Base-by-base conservation (phyloP, 2,329 filamentous ascomycete species). In the Ophiostoma ips region DNA sequence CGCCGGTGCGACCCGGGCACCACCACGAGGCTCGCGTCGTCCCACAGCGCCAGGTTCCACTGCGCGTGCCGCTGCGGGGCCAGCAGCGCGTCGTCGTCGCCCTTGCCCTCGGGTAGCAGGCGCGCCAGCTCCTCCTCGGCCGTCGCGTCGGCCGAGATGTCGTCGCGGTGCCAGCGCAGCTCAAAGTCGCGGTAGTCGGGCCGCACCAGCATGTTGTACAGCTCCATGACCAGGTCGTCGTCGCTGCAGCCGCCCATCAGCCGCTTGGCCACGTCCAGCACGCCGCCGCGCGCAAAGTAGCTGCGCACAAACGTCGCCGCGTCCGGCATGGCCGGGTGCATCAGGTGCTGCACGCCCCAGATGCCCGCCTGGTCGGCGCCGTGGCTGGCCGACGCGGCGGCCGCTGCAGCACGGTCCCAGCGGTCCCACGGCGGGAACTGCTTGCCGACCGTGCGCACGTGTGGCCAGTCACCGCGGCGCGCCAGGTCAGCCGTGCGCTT, bases 261-360 rank as follows among this genome's bases (percentile, higher is more conserved):
- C 60, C 79, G 75, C 55, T 75, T 76, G 1, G 83, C 81, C 1
- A 84, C 72, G 30, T 65, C 62, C 0, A 90, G 64, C 8, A 90
- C 68, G 24, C 72, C 69, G 21, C 71, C 69, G 19, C 75, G 68
- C 33, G 79, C 77, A 62, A 94, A 94, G 67, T 95, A 94, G 51
- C 76, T 71, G 47, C 69, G 63, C 5, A 79, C 75, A 64, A 89
- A 94, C 3, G 71, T 62, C 3, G 71, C 64, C 53, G 76, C 71
- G 49, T 76, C 73, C 15, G 52, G 52, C 57, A 90, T 76, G 1
- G 72, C 69, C 0, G 87, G 87, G 63, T 89, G 82, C 59, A 94
- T 71, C 5, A 94, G 73, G 64, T 89, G 84, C 70, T 94, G 87
- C 3, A 94, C 83, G 55, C 87, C 87, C 88, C 87, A 94, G 64